Evolutionary conservation across 1,284 basidiomycete species (phyloP).

Genomic region (Abortiporus biennis): DNA sequence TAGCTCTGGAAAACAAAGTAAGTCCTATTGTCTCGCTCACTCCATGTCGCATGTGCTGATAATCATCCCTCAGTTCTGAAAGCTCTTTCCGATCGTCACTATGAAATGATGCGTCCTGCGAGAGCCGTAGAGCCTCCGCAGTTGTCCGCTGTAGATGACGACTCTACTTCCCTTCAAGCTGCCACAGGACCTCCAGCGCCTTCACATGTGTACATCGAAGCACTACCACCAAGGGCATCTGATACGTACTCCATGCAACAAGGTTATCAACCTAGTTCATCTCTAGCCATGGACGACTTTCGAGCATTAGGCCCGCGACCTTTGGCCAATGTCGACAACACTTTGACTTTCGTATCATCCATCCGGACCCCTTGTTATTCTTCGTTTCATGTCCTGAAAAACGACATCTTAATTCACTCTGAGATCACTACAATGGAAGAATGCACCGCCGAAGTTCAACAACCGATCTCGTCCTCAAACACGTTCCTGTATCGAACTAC

Average conservation of each 20-base stretch:
- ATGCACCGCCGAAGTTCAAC: conserved; percentile 16
- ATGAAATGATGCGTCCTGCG: conserved; percentile 24
- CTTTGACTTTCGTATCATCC: conserved; percentile 49
- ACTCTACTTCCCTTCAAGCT: background rate
- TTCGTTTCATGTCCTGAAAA: conserved; percentile 46
- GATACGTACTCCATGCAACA: conserved; percentile 11
- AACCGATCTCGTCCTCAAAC: conserved; percentile 21
- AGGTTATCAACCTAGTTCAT: conserved; percentile 12
- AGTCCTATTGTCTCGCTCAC: conserved; percentile 23
- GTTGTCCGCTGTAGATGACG: conserved; percentile 5
- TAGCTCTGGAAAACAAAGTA: conserved; percentile 56
- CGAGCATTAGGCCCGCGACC: conserved; percentile 41
- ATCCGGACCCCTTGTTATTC: conserved; percentile 41
- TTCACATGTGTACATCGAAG: conserved; percentile 47
- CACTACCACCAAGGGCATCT: conserved; percentile 33
- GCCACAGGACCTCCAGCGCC: conserved; percentile 8
- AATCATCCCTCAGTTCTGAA: conserved; percentile 24
- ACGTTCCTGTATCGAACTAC: conserved; percentile 47
- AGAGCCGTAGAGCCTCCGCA: conserved; percentile 5
- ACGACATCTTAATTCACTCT: conserved; percentile 39
- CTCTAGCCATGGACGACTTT: conserved; percentile 12
- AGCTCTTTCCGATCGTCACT: conserved; percentile 27
- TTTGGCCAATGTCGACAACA: conserved; percentile 53
- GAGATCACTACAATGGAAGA: conserved; percentile 39
- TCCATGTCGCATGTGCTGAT: background rate